Evolutionary conservation across 2,329 filamentous ascomycete genomes (phyloP), one percentile per base, ranked within the genome.

Genomic region (Aotearoamyces nothofagi): DNA sequence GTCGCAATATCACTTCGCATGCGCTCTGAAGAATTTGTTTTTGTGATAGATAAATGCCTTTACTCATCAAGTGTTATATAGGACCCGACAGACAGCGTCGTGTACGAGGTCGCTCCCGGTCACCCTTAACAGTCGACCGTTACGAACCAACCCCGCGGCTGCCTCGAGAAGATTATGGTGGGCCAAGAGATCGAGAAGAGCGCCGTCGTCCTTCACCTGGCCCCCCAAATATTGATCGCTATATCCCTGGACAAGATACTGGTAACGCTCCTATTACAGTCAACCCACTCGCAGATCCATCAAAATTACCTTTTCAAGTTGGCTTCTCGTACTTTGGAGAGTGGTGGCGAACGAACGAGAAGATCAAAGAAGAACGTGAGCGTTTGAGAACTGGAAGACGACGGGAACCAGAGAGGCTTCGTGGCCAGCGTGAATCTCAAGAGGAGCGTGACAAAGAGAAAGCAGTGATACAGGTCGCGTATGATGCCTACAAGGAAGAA

Each of bases 261-360:
- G 46, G 47, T 17, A 56, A 60, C 14, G 51, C 66, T 16, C 58
- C 64, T 6, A 53, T 66, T 9, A 57, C 60, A 1, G 53, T 60
- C 11, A 86, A 86, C 40, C 78, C 78, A 6, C 56, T 87, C 3
- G 62, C 68, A 9, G 78, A 87, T 37, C 80, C 80, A 2, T 61
- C 78, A 41, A 69, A 69, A 35, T 61, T 87, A 7, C 70, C 78
- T 3, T 84, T 78, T 37, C 80, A 87, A 48, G 80, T 86, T 31
- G 80, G 80, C 2, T 87, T 87, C 53, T 86, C 79, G 9, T 87
- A 78, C 52, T 87, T 82, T 43, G 75, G 80, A 11, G 80, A 87
- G 51, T 87, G 80, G 80, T 87, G 80, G 80, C 69, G 80, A 35
- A 62, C 75, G 39, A 82, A 86, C 41, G 78, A 86, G 50, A 74